Evolutionary conservation across 2,329 filamentous ascomycete genomes (phyloP), one percentile per base, ranked within the genome.

Genomic region (Hypoxylon sp.): DNA sequence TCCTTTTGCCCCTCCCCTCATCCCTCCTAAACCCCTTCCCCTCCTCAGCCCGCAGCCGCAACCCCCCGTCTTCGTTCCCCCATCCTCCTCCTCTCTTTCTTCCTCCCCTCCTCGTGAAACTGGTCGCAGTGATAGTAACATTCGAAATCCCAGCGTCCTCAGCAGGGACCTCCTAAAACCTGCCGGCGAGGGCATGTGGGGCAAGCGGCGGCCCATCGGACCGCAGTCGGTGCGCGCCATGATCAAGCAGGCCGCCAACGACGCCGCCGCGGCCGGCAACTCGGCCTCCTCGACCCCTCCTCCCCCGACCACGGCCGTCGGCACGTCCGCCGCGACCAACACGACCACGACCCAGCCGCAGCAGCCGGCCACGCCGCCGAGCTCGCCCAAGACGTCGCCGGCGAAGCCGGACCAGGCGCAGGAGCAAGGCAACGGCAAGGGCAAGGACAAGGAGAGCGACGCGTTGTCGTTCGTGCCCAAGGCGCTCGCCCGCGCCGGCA

Each of bases 161-260:
- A 70, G 69, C 52, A 64, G 64, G 50, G 70, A 71, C 10, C 64
- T 72, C 17, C 57, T 70, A 1, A 68, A 64, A 7, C 69, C 70
- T 4, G 69, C 65, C 4, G 67, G 68, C 33, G 69, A 72, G 43
- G 64, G 62, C 45, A 69, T 72, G 60, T 72, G 70, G 70, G 69
- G 68, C 17, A 73, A 73, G 55, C 54, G 70, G 6, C 57, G 67
- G n/a, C 71, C 69, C 23, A 63, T 73, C 24, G 68, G 68, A 1
- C 70, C 71, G 1, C 67, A 69, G 49, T 69, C 66, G 6, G 35
- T 73, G 7, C 66, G 68, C 10, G 66, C 69, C 31, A 72, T 73
- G 69, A 70, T 72, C 60, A 67, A 65, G 48, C 63, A 69, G 51
- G 65, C 57, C 15, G 33, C 33, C 31, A 49, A 20, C 23, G 56